These are phyloP conservation scores for Cynara cardunculus DNA, from an alignment of 129 eudicot genomes.

Conservation along the genomic window DNA sequence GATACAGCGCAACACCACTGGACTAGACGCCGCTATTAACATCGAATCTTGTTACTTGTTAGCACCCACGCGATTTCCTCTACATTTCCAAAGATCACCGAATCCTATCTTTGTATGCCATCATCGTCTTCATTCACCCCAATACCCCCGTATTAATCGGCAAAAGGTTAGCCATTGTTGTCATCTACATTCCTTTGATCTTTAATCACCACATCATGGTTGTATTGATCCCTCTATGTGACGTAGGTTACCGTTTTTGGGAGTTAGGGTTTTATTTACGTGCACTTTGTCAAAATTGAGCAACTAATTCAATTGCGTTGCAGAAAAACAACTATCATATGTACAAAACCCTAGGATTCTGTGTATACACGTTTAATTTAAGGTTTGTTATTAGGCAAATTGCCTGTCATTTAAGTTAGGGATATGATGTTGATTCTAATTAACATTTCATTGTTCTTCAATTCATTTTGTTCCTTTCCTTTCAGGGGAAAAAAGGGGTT, in stretches of 20 bases:
- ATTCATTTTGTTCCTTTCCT: background rate
- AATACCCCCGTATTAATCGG: constrained; percentile 17
- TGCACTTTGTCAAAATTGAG: background rate
- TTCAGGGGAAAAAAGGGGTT: constrained; percentile 25
- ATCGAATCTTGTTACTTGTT: background rate
- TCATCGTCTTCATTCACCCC: constrained; percentile 5
- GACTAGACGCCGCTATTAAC: constrained; percentile 9
- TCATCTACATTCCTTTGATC: constrained; percentile 2
- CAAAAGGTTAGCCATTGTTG: constrained; percentile 7
- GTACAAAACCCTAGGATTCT: constrained; percentile 25
- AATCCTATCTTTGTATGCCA: constrained; percentile 13
- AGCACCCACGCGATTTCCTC: background rate
- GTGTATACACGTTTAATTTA: background rate
- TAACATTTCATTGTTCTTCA: background rate
- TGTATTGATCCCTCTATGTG: background rate
- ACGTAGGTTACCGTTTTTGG: constrained; percentile 10
- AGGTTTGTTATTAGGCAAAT: background rate
- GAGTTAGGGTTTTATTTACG: constrained; percentile 17
- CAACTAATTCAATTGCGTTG: background rate
- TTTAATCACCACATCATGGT: constrained; percentile 3
- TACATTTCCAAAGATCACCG: background rate
- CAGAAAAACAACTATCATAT: background rate
- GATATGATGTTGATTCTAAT: background rate
- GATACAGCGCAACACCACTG: constrained; percentile 24
- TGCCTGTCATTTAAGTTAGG: background rate